Evolutionary conservation across 2,329 filamentous ascomycete genomes (phyloP).

Genomic region (Pseudopyrenochaeta lycopersici): DNA sequence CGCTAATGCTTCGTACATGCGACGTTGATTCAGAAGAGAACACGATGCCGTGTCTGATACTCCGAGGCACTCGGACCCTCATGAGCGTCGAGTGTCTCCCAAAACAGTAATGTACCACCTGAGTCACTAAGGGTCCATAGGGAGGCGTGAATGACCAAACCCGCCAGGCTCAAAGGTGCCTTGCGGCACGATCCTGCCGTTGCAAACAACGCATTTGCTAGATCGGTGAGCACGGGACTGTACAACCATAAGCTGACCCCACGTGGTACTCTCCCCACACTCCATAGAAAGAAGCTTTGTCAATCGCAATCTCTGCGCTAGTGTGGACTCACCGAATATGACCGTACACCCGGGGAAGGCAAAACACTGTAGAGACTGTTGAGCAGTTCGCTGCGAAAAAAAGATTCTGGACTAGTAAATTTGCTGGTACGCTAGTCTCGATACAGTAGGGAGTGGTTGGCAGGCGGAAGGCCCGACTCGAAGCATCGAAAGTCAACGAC

Average conservation of each 20-base stretch:
- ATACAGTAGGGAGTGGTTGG: background rate
- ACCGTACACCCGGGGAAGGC: background rate
- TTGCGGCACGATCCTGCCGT: too few relatives aligned
- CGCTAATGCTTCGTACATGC: background rate
- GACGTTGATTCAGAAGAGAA: background rate
- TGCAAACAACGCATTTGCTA: conserved; percentile 1
- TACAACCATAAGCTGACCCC: conserved; percentile 2
- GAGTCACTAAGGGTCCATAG: too few relatives aligned
- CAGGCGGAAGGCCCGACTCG: background rate
- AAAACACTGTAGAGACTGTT: background rate
- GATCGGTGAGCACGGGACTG: conserved; percentile 1
- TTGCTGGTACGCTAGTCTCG: background rate
- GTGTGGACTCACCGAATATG: background rate
- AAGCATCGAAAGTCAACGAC: background rate
- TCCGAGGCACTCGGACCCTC: background rate
- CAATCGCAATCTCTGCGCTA: background rate
- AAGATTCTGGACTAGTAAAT: background rate
- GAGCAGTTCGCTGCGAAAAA: background rate
- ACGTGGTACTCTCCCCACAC: background rate
- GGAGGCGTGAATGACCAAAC: background rate
- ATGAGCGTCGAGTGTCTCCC: too few relatives aligned
- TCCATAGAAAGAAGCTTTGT: background rate
- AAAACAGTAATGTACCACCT: too few relatives aligned
- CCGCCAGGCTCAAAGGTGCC: background rate
- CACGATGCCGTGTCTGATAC: background rate